A percentile compares a stretch with the other conserved stretches of the same genome.
Conservation (phyloP, 768 basidiomycete species). For the Astraeus odoratus region DNA sequence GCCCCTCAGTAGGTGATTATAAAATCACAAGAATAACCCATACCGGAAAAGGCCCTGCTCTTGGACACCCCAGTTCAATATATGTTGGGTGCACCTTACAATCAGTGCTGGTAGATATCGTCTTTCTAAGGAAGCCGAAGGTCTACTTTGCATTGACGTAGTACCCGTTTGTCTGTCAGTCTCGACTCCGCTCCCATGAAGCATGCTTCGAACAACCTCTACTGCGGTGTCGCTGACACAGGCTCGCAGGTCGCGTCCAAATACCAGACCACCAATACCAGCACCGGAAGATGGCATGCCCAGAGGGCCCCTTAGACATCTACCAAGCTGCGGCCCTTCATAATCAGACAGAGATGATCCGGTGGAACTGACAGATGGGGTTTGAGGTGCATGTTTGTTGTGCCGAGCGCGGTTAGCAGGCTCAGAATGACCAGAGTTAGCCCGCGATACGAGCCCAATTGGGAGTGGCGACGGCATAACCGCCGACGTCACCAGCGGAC, state of each 20-base stretch:
- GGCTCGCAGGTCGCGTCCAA: constrained; percentile 50
- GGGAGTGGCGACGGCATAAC: constrained; percentile 32
- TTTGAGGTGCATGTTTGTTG: constrained; percentile 51
- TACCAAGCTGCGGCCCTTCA: constrained; percentile 51
- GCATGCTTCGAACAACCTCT: constrained; percentile 12
- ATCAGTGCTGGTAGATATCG: constrained; percentile 67
- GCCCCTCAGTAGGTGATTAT: constrained; percentile 1
- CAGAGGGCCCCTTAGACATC: constrained; percentile 48
- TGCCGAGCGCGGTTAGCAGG: constrained; percentile 18
- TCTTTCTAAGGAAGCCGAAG: constrained; percentile 34
- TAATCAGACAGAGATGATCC: constrained; percentile 41
- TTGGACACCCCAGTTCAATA: constrained; percentile 75
- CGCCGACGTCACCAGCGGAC: constrained; percentile 40
- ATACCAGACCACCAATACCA: constrained; percentile 50
- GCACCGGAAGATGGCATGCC: constrained; percentile 28
- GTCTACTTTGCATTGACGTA: constrained; percentile 9
- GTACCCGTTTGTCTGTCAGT: constrained; percentile 1
- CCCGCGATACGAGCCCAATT: constrained; percentile 30
- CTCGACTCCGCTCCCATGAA: constrained; percentile 3
- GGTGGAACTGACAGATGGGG: constrained; percentile 51
- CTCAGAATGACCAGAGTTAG: constrained; percentile 35
- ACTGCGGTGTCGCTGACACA: constrained; percentile 56
- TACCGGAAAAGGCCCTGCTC: constrained; percentile 86
- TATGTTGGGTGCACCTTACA: constrained; percentile 75
- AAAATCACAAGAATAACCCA: constrained; percentile 17